These are phyloP conservation scores for Apiospora aurea DNA, from an alignment of 2,329 filamentous ascomycete genomes.

Conservation along the genomic window DNA sequence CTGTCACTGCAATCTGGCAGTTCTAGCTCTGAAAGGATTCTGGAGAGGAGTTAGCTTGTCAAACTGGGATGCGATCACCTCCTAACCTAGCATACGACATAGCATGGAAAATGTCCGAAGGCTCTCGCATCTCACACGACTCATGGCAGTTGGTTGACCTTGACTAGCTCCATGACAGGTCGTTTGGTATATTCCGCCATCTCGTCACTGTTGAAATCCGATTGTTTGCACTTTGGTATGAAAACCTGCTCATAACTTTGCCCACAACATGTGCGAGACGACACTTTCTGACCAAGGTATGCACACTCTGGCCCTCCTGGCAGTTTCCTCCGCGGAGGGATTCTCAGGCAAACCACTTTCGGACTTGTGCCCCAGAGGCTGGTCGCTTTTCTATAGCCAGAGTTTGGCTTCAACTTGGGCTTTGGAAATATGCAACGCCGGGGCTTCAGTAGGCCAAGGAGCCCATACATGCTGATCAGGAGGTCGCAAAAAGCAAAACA, in stretches of 20 bases:
- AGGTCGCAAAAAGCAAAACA: not conserved
- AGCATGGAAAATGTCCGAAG: not conserved
- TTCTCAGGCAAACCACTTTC: not conserved
- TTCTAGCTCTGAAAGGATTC: not conserved
- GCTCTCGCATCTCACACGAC: not conserved
- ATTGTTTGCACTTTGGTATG: not conserved
- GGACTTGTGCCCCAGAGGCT: not conserved
- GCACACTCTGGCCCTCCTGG: not conserved
- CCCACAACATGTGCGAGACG: not conserved
- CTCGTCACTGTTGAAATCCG: not conserved
- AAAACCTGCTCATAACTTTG: not conserved
- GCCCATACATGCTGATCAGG: not conserved
- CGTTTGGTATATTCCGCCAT: not conserved
- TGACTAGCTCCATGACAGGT: not conserved
- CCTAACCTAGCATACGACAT: not conserved
- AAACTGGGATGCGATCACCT: not conserved
- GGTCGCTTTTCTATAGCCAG: not conserved
- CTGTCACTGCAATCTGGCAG: constrained; percentile 9
- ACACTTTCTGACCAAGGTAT: not conserved
- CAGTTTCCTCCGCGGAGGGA: not conserved
- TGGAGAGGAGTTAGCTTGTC: not conserved
- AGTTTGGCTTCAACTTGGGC: not conserved
- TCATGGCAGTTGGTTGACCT: not conserved
- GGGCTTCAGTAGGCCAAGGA: not conserved
- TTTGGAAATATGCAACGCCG: not conserved